A percentile compares a stretch with the other conserved stretches of the same genome.
Evolutionary conservation across 2,329 filamentous ascomycete genomes (phyloP).

Genomic region (Colletotrichum brevisporum): DNA sequence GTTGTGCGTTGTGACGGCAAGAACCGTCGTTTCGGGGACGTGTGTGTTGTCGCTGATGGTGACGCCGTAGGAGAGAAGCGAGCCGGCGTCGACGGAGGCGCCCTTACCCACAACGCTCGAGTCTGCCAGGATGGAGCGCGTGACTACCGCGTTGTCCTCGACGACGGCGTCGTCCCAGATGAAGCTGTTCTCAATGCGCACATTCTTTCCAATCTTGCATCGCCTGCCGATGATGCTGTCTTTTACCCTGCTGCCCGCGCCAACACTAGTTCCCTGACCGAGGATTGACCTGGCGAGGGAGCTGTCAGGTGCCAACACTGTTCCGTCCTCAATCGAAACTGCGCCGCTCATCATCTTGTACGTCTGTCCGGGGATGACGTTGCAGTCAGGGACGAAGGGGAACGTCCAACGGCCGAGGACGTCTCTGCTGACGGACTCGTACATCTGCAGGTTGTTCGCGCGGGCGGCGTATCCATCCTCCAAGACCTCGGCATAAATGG

Average conservation of each 20-base stretch:
- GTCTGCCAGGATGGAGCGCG: conserved; percentile 82
- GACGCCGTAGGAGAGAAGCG: conserved; percentile 85
- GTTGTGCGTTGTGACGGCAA: conserved; percentile 54
- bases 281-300: conserved; percentile 80
- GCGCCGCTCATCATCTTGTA: conserved; percentile 80
- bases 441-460: conserved; percentile 88
- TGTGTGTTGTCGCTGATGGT: conserved; percentile 74
- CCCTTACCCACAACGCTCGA: conserved; percentile 79
- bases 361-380: conserved; percentile 82
- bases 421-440: conserved; percentile 90
- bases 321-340: conserved; percentile 84
- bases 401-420: conserved; percentile 90
- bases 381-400: conserved; percentile 90
- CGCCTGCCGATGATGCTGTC: conserved; percentile 87
- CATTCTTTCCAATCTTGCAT: conserved; percentile 89
- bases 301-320: conserved; percentile 80
- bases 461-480: conserved; percentile 88
- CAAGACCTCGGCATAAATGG: conserved; percentile 92
- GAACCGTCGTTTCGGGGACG: conserved; percentile 52
- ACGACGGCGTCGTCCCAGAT: conserved; percentile 90
- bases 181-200: conserved; percentile 82
- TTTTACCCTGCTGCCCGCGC: conserved; percentile 76
- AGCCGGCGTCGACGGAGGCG: conserved; percentile 78
- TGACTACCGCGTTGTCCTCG: conserved; percentile 79
- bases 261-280: conserved; percentile 82